Percentiles rank a stretch among this genome's conserved stretches.
phyloP scores from a whole-genome alignment of 2,329 filamentous ascomycete genomes.

The Arthrinium puccinioides region DNA sequence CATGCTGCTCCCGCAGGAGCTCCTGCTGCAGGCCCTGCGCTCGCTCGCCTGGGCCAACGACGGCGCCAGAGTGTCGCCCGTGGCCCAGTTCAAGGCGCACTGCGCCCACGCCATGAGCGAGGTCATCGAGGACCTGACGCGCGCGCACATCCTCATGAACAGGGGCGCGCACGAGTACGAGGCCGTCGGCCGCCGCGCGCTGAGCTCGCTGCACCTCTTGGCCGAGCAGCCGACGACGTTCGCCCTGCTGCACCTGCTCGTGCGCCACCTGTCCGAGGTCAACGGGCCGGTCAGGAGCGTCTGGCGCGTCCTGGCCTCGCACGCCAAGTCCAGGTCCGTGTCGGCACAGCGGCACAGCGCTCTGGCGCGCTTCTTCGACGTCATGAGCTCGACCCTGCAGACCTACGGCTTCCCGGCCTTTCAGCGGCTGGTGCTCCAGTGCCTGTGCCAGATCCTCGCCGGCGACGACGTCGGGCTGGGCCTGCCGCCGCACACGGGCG shows the following conservation, averaged over 20 bases:
- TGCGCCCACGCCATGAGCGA: background rate
- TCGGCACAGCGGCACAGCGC: background rate
- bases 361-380: too few relatives aligned
- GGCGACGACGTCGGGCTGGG: background rate
- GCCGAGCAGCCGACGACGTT: background rate
- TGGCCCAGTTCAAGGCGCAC: background rate
- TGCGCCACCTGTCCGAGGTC: background rate
- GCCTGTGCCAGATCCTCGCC: background rate
- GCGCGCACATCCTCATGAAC: background rate
- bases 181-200: background rate
- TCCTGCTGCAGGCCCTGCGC: conserved; percentile 12
- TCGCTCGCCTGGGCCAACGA: conserved; percentile 5
- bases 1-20: conserved; percentile 12
- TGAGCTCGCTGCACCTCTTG: background rate
- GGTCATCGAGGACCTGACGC: background rate
- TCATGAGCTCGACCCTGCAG: background rate
- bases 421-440: background rate
- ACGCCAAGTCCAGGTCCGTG: background rate
- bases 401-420: background rate
- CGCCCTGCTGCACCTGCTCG: background rate
- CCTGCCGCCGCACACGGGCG: background rate
- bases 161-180: background rate
- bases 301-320: background rate
- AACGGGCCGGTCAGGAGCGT: conserved; percentile 4
- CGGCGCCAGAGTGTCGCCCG: background rate